Conservation (phyloP, 1,139 yeast genomes). For the Candida glucosophila region DNA sequence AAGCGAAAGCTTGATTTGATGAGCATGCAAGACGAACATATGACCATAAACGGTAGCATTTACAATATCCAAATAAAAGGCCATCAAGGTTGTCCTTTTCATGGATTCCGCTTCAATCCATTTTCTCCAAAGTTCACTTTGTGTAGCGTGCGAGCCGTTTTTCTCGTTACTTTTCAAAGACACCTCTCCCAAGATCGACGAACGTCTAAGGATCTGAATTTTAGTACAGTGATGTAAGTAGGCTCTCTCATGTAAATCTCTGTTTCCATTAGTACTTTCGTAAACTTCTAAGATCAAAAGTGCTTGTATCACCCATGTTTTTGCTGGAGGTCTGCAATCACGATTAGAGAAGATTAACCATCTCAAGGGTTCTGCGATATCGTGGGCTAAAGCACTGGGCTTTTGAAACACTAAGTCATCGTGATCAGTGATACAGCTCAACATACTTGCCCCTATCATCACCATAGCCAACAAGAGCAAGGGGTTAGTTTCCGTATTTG, state of each 20-base stretch:
- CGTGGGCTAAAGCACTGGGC: slow-evolving; percentile 10
- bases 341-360: slow-evolving; percentile 49
- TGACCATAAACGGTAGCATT: slow-evolving; percentile 27
- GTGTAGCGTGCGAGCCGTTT: slow-evolving; percentile 6
- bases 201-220: slow-evolving; percentile 55
- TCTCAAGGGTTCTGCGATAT: slow-evolving; percentile 54
- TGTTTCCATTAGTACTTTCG: slow-evolving; percentile 40
- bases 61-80: slow-evolving; percentile 23
- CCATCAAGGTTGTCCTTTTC: slow-evolving; percentile 24
- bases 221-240: slow-evolving; percentile 70
- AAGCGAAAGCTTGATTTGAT: slow-evolving; percentile 20
- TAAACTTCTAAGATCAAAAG: slow-evolving; percentile 50
- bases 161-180: slow-evolving; percentile 26
- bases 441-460: slow-evolving; percentile 43
- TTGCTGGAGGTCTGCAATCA: slow-evolving; percentile 47
- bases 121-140: slow-evolving; percentile 17
- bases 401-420: slow-evolving; percentile 6
- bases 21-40: slow-evolving; percentile 18
- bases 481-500: slow-evolving; percentile 41
- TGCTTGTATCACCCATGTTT: slow-evolving; percentile 58
- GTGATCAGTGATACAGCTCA: slow-evolving; percentile 12
- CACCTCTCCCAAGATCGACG: slow-evolving; percentile 59
- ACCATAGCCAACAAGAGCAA: slow-evolving; percentile 48
- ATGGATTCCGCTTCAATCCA: slow-evolving; percentile 27
- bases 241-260: slow-evolving; percentile 59